These are phyloP conservation scores for Trametes hirsuta DNA, from an alignment of 1,284 basidiomycete genomes.

Conservation along the genomic window DNA sequence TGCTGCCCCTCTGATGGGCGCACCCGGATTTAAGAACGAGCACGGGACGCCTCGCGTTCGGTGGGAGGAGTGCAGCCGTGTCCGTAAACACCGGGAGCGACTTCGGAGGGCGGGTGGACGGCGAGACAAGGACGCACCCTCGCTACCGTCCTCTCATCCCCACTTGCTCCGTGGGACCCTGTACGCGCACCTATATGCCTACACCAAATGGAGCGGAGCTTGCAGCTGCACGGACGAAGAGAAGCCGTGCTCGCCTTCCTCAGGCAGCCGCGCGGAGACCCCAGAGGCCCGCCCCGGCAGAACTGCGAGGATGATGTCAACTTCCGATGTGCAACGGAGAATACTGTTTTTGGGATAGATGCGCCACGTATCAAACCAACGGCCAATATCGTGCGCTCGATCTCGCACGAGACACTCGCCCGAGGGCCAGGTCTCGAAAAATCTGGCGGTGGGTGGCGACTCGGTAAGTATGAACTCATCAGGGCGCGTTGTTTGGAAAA, in stretches of 20 bases:
- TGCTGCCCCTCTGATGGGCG: background rate
- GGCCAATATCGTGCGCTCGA: background rate
- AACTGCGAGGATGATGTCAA: constrained; percentile 24
- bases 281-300: constrained; percentile 9
- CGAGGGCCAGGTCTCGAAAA: background rate
- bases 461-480: too few relatives aligned
- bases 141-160: constrained; percentile 1
- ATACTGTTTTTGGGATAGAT: constrained; percentile 10
- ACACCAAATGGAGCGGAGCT: constrained; percentile 15
- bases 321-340: constrained; percentile 26
- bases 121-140: constrained; percentile 4
- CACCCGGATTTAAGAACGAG: constrained; percentile 3
- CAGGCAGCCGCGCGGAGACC: constrained; percentile 1
- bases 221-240: background rate
- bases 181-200: constrained; percentile 1
- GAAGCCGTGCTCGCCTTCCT: constrained; percentile 5
- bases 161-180: background rate
- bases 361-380: constrained; percentile 5
- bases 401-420: background rate
- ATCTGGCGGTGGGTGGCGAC: background rate
- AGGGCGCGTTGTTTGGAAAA: too few relatives aligned
- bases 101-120: background rate
- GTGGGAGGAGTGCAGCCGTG: background rate
- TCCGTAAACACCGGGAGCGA: background rate
- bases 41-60: constrained; percentile 13